phyloP scores from a whole-genome alignment of 2,329 filamentous ascomycete genomes.

The Keithomyces neogunnii region DNA sequence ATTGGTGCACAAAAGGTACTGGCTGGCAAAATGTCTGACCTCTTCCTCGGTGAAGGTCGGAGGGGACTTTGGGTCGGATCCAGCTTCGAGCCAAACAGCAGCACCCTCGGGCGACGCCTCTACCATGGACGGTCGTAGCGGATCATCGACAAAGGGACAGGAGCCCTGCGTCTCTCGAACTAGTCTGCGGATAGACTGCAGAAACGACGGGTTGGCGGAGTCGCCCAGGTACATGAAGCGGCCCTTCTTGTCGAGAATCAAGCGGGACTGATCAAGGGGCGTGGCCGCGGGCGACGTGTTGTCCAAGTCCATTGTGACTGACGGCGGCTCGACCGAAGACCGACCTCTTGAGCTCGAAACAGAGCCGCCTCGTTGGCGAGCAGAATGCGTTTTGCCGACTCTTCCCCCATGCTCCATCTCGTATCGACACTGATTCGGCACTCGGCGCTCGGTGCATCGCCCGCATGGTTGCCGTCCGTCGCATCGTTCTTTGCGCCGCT shows the following conservation, averaged over 20 bases:
- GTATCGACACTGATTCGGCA: conserved; percentile 6
- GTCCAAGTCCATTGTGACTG: background rate
- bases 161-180: conserved; percentile 13
- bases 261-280: conserved; percentile 6
- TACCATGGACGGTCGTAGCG: conserved; percentile 17
- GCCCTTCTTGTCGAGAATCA: conserved; percentile 6
- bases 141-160: conserved; percentile 19
- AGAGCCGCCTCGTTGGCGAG: background rate
- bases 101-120: conserved; percentile 15
- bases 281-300: conserved; percentile 14
- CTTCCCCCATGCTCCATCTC: conserved; percentile 5
- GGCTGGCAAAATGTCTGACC: conserved; percentile 3
- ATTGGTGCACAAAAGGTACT: conserved; percentile 15
- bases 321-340: background rate
- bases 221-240: conserved; percentile 8
- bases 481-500: conserved; percentile 10
- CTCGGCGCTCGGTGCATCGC: conserved; percentile 6
- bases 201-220: conserved; percentile 12
- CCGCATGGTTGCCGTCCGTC: conserved; percentile 9
- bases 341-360: background rate
- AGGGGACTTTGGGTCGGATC: background rate
- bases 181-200: conserved; percentile 18
- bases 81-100: conserved; percentile 11
- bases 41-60: conserved; percentile 3
- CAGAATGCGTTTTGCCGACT: background rate